Conservation (phyloP, 352 stramenopile species). For the Phytophthora ramorum region DNA sequence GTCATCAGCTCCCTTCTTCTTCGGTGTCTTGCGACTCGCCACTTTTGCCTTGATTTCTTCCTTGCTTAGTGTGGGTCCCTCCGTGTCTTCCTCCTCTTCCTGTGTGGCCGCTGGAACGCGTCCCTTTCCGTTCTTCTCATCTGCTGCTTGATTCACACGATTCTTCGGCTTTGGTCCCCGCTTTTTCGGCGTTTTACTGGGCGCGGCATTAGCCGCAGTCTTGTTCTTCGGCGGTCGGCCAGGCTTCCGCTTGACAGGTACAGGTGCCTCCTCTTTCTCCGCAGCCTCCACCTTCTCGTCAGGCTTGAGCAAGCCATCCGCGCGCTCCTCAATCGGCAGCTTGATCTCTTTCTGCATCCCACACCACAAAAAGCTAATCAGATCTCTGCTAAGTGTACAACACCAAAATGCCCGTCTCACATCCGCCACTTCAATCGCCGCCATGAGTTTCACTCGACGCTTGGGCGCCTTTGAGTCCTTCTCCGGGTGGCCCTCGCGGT, state of each 20-base stretch:
- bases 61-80: constrained; percentile 55
- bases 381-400: neutral
- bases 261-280: constrained; percentile 22
- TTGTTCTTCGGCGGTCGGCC: constrained; percentile 56
- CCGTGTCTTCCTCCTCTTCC: constrained; percentile 49
- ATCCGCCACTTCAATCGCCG: constrained; percentile 73
- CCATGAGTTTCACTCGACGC: constrained; percentile 67
- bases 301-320: constrained; percentile 61
- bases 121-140: constrained; percentile 26
- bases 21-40: constrained; percentile 71
- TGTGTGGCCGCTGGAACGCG: constrained; percentile 21
- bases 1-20: constrained; percentile 58
- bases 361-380: constrained; percentile 12
- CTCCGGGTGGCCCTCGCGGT: constrained; percentile 62
- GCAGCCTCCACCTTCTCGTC: constrained; percentile 17
- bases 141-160: constrained; percentile 16
- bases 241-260: constrained; percentile 53
- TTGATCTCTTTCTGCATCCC: constrained; percentile 62
- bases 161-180: constrained; percentile 23
- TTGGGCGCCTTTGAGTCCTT: constrained; percentile 83
- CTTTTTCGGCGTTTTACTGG: constrained; percentile 31
- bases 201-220: constrained; percentile 5
- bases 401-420: constrained; percentile 22
- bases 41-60: constrained; percentile 85
- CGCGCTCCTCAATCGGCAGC: constrained; percentile 60